A percentile compares a stretch with the other conserved stretches of the same genome.
These are phyloP conservation scores for Daldinia childiae DNA, from an alignment of 495 filamentous ascomycete species.

Conservation along the genomic window DNA sequence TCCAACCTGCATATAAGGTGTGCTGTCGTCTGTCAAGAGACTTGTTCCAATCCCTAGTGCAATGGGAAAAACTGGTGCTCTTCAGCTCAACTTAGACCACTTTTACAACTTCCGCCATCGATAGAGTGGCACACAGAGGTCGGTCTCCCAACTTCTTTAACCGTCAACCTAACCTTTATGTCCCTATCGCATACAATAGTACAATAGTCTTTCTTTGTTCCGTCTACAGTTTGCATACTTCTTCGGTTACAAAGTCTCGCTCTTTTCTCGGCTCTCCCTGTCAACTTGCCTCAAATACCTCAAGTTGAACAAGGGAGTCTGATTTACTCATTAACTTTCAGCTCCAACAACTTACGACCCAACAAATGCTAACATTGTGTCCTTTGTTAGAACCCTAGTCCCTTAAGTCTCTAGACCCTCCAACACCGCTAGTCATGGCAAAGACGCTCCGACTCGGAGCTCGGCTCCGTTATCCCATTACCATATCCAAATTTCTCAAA, in stretches of 20 bases:
- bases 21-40: conserved; percentile 8
- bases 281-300: neutral
- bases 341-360: neutral
- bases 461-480: conserved; percentile 90
- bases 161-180: neutral
- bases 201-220: conserved; percentile 15
- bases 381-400: conserved; percentile 5
- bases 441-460: conserved; percentile 61
- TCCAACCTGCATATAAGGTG: conserved; percentile 3
- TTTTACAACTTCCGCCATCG: conserved; percentile 34
- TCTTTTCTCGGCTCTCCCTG: neutral
- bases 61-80: conserved; percentile 41
- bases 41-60: conserved; percentile 18
- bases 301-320: neutral
- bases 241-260: neutral
- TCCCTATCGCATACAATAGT: neutral
- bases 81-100: conserved; percentile 30
- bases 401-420: neutral
- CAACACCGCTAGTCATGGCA: conserved; percentile 39
- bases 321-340: conserved; percentile 1
- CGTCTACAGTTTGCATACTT: neutral
- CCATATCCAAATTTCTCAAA: conserved; percentile 86
- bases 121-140: conserved; percentile 32
- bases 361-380: conserved; percentile 13
- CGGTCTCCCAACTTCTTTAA: conserved; percentile 8